These are phyloP conservation scores for Pseudocercospora eumusae DNA, from an alignment of 2,329 filamentous ascomycete species.

Conservation along the genomic window DNA sequence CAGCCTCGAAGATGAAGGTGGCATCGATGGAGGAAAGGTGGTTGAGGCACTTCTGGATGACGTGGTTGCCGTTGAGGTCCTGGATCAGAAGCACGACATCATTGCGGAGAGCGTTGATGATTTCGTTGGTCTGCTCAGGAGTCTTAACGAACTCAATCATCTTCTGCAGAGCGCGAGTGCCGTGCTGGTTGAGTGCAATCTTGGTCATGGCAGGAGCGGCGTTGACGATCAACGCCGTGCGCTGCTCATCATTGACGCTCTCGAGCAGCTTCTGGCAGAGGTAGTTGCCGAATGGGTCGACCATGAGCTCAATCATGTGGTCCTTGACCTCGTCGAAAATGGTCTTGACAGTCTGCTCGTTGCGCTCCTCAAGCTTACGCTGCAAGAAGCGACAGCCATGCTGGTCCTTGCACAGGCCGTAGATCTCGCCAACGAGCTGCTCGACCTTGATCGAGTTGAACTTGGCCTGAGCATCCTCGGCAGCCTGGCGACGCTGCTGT, in stretches of 20 bases:
- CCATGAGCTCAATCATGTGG: constrained; percentile 97
- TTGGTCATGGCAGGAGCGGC: constrained; percentile 83
- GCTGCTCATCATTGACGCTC: constrained; percentile 91
- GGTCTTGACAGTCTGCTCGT: constrained; percentile 79
- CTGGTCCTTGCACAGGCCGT: constrained; percentile 92
- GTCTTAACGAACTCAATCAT: constrained; percentile 98
- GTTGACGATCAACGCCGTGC: constrained; percentile 87
- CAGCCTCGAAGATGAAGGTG: constrained; percentile 95
- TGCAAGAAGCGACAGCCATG: constrained; percentile 96
- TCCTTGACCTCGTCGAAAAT: constrained; percentile 93
- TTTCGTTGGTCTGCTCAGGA: constrained; percentile 77
- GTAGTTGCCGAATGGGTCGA: constrained; percentile 98
- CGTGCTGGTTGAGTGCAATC: constrained; percentile 95
- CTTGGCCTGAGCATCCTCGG: constrained; percentile 70
- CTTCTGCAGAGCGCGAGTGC: constrained; percentile 93
- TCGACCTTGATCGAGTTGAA: constrained; percentile 84
- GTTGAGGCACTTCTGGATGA: constrained; percentile 98
- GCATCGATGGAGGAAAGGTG: constrained; percentile 82
- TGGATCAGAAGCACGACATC: constrained; percentile 94
- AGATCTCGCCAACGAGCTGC: constrained; percentile 78
- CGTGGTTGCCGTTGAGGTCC: constrained; percentile 96
- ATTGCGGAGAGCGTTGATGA: constrained; percentile 79
- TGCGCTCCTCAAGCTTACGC: constrained; percentile 92
- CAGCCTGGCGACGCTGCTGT: constrained; percentile 71
- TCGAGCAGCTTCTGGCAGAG: constrained; percentile 98